Percentiles rank a stretch among this genome's conserved stretches.
Conservation (phyloP, 345 rosid species). For the Citropsis articulata region DNA sequence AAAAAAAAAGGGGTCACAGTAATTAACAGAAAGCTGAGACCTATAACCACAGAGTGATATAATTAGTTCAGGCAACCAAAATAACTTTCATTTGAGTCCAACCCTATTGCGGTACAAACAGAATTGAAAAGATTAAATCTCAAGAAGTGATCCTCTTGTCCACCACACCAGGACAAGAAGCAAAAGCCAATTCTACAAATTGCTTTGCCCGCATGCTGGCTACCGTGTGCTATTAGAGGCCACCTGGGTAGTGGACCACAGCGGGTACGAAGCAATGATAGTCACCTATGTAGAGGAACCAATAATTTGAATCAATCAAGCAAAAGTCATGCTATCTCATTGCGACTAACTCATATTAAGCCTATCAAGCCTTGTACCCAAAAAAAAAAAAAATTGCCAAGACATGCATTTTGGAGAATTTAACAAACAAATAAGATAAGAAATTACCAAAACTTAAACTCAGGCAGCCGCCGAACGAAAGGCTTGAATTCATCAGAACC, state of each 20-base stretch:
- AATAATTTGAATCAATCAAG: not conserved
- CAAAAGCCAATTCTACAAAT: not conserved
- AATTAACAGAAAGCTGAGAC: not conserved
- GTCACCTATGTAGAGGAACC: not conserved
- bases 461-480: constrained; percentile 79
- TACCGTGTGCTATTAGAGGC: not conserved
- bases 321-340: not conserved
- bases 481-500: constrained; percentile 70
- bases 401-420: not conserved
- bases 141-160: not conserved
- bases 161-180: not conserved
- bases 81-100: not conserved
- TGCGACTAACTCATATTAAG: not conserved
- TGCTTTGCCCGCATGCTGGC: not conserved
- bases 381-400: not conserved
- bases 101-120: not conserved
- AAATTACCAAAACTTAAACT: constrained; percentile 74
- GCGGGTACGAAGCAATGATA: not conserved
- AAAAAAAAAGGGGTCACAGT: not conserved
- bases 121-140: not conserved
- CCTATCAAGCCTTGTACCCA: too few relatives aligned
- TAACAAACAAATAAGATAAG: not conserved
- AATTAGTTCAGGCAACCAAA: not conserved
- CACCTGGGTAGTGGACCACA: not conserved
- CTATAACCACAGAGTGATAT: not conserved